These are phyloP conservation scores for Ascochyta clinopodiicola DNA, from an alignment of 2,329 filamentous ascomycete genomes.

Conservation along the genomic window DNA sequence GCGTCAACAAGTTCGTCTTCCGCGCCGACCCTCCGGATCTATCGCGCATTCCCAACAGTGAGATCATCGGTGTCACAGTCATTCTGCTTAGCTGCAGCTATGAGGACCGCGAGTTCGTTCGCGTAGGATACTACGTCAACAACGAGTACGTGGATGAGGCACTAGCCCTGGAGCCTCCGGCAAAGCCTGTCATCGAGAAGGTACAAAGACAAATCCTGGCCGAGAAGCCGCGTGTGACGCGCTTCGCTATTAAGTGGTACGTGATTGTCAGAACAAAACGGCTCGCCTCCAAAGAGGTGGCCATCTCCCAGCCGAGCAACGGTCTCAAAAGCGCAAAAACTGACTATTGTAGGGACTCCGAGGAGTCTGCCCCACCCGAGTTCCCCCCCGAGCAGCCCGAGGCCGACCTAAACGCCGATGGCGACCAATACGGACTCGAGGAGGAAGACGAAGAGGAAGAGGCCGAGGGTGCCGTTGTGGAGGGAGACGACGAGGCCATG, in stretches of 20 bases:
- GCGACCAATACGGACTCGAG: slow-evolving; percentile 86
- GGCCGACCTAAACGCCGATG: slow-evolving; percentile 85
- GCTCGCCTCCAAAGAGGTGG: background rate
- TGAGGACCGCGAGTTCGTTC: slow-evolving; percentile 94
- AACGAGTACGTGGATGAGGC: slow-evolving; percentile 97
- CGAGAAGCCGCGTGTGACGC: slow-evolving; percentile 95
- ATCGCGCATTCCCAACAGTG: slow-evolving; percentile 87
- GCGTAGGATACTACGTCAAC: slow-evolving; percentile 99
- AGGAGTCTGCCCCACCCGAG: slow-evolving; percentile 92
- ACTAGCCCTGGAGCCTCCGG: slow-evolving; percentile 84
- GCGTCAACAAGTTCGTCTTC: slow-evolving; percentile 98
- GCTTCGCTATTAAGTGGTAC: slow-evolving; percentile 98
- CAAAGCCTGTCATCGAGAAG: slow-evolving; percentile 91
- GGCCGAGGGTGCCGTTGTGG: slow-evolving; percentile 57
- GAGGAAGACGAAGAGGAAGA: slow-evolving; percentile 70
- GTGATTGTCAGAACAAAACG: slow-evolving; percentile 27
- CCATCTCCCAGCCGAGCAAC: background rate
- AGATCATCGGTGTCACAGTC: slow-evolving; percentile 96
- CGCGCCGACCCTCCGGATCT: slow-evolving; percentile 93
- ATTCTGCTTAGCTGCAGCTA: slow-evolving; percentile 96
- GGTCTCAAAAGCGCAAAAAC: background rate
- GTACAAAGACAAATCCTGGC: slow-evolving; percentile 91
- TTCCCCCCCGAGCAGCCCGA: slow-evolving; percentile 98
- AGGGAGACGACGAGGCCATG: slow-evolving; percentile 77
- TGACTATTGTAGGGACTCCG: slow-evolving; percentile 79